A percentile compares a stretch with the other conserved stretches of the same genome.
Conservation (phyloP, 805 yeast species). For the Kodamaea leandrae region DNA sequence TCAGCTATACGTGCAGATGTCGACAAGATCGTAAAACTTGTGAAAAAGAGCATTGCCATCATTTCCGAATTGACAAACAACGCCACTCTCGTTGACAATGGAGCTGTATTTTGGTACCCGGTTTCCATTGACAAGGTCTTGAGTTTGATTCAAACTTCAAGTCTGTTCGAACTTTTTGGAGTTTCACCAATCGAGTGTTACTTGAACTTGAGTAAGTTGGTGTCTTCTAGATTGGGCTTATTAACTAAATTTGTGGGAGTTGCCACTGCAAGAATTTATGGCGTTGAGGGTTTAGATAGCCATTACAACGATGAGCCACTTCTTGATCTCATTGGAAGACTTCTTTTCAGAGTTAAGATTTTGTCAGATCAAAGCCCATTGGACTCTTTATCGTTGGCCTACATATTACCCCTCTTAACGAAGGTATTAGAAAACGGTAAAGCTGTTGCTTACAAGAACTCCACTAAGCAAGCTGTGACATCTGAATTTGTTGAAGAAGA, state of each 20-base stretch:
- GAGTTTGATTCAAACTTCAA: conserved; percentile 37
- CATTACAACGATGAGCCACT: conserved; percentile 49
- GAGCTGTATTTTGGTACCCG: conserved; percentile 69
- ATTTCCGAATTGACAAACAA: conserved; percentile 52
- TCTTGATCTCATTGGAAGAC: conserved; percentile 55
- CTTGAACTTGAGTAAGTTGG: conserved; percentile 50
- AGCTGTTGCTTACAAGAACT: conserved; percentile 48
- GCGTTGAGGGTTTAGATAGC: conserved; percentile 45
- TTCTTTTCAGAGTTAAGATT: conserved; percentile 73
- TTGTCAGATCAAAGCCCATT: conserved; percentile 70
- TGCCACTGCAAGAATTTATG: conserved; percentile 60
- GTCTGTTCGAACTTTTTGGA: conserved; percentile 38
- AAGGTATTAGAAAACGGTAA: conserved; percentile 68
- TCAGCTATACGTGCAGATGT: conserved; percentile 50
- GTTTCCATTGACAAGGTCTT: conserved; percentile 54
- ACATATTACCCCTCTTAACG: conserved; percentile 70
- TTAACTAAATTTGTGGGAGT: conserved; percentile 60
- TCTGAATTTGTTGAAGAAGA: conserved; percentile 78
- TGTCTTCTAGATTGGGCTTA: conserved; percentile 51
- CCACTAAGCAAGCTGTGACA: conserved; percentile 49
- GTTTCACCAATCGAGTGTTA: conserved; percentile 47
- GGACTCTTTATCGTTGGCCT: conserved; percentile 66
- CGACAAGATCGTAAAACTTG: conserved; percentile 29
- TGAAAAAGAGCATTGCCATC: conserved; percentile 52
- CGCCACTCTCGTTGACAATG: conserved; percentile 58